These are phyloP conservation scores for Volvox africanus DNA, from an alignment of 139 green algal genomes.

Conservation along the genomic window DNA sequence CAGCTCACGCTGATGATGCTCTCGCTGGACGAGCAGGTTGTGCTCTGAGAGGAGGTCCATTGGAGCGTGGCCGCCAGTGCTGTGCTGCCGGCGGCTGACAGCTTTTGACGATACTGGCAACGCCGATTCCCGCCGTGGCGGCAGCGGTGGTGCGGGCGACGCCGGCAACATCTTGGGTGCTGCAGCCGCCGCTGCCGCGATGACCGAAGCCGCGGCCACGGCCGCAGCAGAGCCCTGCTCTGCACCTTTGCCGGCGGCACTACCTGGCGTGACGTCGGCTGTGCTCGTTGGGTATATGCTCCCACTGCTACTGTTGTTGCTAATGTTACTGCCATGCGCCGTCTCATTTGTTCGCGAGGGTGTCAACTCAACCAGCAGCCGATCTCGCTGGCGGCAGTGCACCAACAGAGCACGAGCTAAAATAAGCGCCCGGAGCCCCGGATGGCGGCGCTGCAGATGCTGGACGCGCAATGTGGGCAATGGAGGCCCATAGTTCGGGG, in stretches of 20 bases:
- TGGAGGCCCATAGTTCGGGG: background rate
- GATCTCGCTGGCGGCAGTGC: background rate
- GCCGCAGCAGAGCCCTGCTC: background rate
- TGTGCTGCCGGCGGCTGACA: background rate
- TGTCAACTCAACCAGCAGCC: background rate
- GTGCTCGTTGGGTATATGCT: background rate
- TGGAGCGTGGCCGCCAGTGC: background rate
- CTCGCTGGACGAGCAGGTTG: slow-evolving; percentile 22
- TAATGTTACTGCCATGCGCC: background rate
- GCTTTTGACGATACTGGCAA: background rate
- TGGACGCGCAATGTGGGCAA: background rate
- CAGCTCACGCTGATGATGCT: slow-evolving; percentile 45
- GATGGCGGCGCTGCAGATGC: slow-evolving; percentile 14
- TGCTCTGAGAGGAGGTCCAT: slow-evolving; percentile 29
- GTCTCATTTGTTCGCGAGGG: background rate
- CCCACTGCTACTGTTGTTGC: background rate
- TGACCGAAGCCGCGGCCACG: background rate
- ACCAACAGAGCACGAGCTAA: slow-evolving; percentile 1
- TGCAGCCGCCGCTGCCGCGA: background rate
- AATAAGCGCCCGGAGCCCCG: background rate
- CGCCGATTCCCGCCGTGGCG: background rate
- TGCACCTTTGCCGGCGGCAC: background rate
- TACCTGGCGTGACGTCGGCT: background rate
- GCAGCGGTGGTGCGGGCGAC: background rate
- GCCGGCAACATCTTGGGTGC: background rate